Evolutionary conservation across 148 eudicot species (phyloP).

Genomic region (Agrostemma githago): DNA sequence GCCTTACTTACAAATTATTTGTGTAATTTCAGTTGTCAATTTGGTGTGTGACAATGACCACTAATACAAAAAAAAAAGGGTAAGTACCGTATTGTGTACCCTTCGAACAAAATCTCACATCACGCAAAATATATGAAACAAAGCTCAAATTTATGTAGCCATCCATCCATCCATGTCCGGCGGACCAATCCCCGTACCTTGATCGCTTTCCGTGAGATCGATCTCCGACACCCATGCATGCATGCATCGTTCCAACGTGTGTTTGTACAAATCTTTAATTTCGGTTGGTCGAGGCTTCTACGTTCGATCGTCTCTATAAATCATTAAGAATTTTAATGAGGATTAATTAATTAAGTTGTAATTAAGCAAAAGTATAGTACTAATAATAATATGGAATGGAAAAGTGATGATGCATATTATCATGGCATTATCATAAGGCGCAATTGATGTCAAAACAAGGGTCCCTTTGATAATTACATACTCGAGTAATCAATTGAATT

Average conservation of each 20-base stretch:
- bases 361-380: background rate
- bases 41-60: background rate
- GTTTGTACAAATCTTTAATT: background rate
- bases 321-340: background rate
- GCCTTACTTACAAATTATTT: too few relatives aligned
- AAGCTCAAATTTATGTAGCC: background rate
- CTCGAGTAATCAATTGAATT: background rate
- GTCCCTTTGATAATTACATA: background rate
- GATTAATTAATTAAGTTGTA: background rate
- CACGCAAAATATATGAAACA: background rate
- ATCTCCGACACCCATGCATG: background rate
- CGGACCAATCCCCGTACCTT: background rate
- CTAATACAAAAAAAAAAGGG: too few relatives aligned
- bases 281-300: conserved; percentile 9
- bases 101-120: background rate
- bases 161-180: background rate
- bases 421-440: conserved; percentile 4
- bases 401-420: conserved; percentile 15
- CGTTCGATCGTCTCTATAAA: conserved; percentile 23
- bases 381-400: background rate
- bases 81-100: background rate
- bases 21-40: background rate
- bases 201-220: background rate
- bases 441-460: conserved; percentile 16
- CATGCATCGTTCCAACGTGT: background rate